phyloP scores from a whole-genome alignment of 306 rosid species.

The Gastrolobium villosum region DNA sequence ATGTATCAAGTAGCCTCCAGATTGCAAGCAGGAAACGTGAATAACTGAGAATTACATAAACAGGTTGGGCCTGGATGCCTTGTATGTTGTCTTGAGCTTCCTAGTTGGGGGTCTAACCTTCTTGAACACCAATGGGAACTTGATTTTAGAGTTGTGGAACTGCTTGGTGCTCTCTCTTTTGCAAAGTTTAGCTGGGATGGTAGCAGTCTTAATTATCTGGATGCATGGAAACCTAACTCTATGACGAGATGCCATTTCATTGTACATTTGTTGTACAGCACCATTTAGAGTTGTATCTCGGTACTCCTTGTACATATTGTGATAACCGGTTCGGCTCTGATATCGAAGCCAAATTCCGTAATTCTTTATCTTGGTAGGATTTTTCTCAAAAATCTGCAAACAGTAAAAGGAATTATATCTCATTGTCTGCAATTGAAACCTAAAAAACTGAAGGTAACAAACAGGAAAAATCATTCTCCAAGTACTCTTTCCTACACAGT shows the following conservation, averaged over 20 bases:
- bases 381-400: conserved; percentile 79
- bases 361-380: conserved; percentile 75
- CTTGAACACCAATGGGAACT: conserved; percentile 85
- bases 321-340: conserved; percentile 89
- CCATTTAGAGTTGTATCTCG: conserved; percentile 84
- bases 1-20: conserved; percentile 13
- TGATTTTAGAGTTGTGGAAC: conserved; percentile 84
- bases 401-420: not conserved
- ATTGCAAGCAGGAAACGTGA: not conserved
- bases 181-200: conserved; percentile 80
- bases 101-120: conserved; percentile 81
- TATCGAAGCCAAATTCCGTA: conserved; percentile 88
- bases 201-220: conserved; percentile 88
- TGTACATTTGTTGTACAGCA: conserved; percentile 79
- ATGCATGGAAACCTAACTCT: conserved; percentile 84
- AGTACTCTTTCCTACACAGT: not conserved
- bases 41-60: conserved; percentile 60
- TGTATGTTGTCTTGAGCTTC: conserved; percentile 92
- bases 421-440: not conserved
- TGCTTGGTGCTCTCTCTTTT: conserved; percentile 89
- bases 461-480: not conserved
- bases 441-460: not conserved
- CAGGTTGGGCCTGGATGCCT: conserved; percentile 79
- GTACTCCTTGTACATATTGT: conserved; percentile 91
- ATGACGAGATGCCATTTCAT: conserved; percentile 86